Evolutionary conservation across 2,329 filamentous ascomycete species (phyloP).

Genomic region (Geosmithia putterillii): DNA sequence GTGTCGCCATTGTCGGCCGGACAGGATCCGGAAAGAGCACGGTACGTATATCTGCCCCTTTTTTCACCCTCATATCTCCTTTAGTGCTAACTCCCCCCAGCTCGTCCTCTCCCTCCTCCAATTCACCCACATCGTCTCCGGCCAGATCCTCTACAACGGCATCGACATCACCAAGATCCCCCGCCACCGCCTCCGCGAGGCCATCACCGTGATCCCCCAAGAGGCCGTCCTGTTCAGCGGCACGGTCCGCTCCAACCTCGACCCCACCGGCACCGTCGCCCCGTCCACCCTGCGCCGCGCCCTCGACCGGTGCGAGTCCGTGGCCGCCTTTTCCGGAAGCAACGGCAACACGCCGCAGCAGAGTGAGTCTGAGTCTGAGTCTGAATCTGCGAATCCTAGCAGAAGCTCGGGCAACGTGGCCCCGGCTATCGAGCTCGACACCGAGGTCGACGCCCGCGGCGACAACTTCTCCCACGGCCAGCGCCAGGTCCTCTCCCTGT

Average conservation of each 20-base stretch:
- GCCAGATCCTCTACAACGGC: constrained; percentile 42
- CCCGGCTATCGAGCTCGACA: constrained; percentile 23
- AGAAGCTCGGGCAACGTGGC: background rate
- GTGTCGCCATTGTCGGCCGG: constrained; percentile 68
- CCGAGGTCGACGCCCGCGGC: constrained; percentile 36
- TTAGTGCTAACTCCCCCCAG: constrained; percentile 5
- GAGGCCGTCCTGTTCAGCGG: constrained; percentile 46
- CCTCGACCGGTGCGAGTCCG: constrained; percentile 42
- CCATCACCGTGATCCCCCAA: constrained; percentile 45
- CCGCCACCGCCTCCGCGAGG: constrained; percentile 36
- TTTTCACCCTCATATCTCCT: background rate
- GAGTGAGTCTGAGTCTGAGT: background rate
- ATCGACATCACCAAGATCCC: constrained; percentile 40
- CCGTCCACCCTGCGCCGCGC: constrained; percentile 43
- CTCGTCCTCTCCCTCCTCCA: constrained; percentile 41
- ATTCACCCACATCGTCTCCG: constrained; percentile 37
- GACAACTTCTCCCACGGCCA: constrained; percentile 47
- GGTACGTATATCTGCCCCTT: background rate
- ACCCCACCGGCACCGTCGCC: constrained; percentile 46
- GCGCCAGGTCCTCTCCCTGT: constrained; percentile 43
- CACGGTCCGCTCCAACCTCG: constrained; percentile 43
- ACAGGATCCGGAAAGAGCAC: constrained; percentile 80
- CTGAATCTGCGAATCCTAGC: background rate
- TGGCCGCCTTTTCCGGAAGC: background rate
- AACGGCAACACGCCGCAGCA: background rate